phyloP scores from a whole-genome alignment of 352 stramenopile species.

The Phytophthora foliorum region DNA sequence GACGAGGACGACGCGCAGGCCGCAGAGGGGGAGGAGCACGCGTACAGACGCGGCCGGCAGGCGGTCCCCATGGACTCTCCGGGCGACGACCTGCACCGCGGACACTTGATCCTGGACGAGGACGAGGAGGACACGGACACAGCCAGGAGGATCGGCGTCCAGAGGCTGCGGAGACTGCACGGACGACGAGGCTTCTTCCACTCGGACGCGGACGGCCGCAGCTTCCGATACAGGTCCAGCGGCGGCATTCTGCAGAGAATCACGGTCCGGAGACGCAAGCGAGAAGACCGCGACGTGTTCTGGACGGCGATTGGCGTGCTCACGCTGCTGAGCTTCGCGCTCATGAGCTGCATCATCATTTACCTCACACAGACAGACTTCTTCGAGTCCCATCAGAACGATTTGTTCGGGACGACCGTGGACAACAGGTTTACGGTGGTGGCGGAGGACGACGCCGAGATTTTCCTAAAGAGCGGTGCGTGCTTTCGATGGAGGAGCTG shows the following conservation, averaged over 20 bases:
- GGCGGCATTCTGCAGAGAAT: constrained; percentile 61
- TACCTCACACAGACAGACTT: constrained; percentile 87
- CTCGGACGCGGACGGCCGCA: constrained; percentile 31
- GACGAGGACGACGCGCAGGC: constrained; percentile 21
- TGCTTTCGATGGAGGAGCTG: neutral
- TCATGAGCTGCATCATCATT: constrained; percentile 67
- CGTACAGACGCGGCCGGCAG: constrained; percentile 62
- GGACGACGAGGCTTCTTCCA: constrained; percentile 70
- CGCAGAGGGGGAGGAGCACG: constrained; percentile 42
- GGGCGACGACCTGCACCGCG: constrained; percentile 48
- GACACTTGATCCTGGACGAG: constrained; percentile 48
- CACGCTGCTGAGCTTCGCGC: constrained; percentile 73
- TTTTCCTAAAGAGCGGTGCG: constrained; percentile 83
- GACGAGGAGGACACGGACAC: constrained; percentile 26
- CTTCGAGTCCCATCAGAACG: constrained; percentile 82
- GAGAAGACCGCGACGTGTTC: constrained; percentile 66
- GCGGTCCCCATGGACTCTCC: constrained; percentile 79
- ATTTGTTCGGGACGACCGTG: constrained; percentile 84
- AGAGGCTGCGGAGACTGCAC: constrained; percentile 43
- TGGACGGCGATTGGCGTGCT: constrained; percentile 78
- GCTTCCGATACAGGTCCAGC: constrained; percentile 46
- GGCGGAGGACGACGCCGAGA: constrained; percentile 76
- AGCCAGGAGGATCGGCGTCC: constrained; percentile 17
- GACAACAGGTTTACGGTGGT: constrained; percentile 88
- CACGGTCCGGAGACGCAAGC: constrained; percentile 65